Evolutionary conservation across 2,329 filamentous ascomycete species (phyloP), one percentile per base, ranked within the genome.

Genomic region (Talaromyces sp.): DNA sequence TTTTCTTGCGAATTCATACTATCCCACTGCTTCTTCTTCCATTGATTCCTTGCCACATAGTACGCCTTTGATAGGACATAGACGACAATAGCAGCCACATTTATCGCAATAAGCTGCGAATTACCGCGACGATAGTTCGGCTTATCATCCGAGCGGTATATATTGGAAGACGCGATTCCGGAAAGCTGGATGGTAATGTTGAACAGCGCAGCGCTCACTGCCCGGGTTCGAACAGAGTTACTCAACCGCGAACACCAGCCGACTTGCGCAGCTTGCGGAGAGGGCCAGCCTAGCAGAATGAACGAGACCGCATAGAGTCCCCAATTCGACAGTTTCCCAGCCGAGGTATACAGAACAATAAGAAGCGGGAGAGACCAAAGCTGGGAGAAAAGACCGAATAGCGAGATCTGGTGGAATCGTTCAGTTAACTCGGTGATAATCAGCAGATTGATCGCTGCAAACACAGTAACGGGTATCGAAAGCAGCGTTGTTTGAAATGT

Each of bases 401-500:
- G 77, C 0, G 83, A 75, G 1, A 83, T 77, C 68, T 85, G 79
- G 63, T 84, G 81, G 65, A 85, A 83, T 61, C 81, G 77, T 61
- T 86, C 83, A 6, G 81, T 84, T 53, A 82, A 75, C 72, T 78
- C 83, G 0, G 85, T 83, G 63, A 83, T 77, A 1, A 76, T 70
- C 16, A 87, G 68, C 72, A 87, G 81, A 51, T 84, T 84, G 55
- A 85, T 58, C 63, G 87, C 85, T 68, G 85, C 84, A 1, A 87
- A 71, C 0, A 77, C 78, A 10, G 82, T 83, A 0, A 83, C 81
- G 0, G 84, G 85, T 16, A 88, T 87, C 1, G 85, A 85, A 27
- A 89, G 79, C 64, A 90, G 77, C 65, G 88, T 89, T 33, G 82
- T 83, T 42, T 84, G 75, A 68, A 89, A 84, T 1, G 83, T 85